These are phyloP conservation scores for Rutstroemia sp. DNA, from an alignment of 2,329 filamentous ascomycete genomes.

Conservation along the genomic window DNA sequence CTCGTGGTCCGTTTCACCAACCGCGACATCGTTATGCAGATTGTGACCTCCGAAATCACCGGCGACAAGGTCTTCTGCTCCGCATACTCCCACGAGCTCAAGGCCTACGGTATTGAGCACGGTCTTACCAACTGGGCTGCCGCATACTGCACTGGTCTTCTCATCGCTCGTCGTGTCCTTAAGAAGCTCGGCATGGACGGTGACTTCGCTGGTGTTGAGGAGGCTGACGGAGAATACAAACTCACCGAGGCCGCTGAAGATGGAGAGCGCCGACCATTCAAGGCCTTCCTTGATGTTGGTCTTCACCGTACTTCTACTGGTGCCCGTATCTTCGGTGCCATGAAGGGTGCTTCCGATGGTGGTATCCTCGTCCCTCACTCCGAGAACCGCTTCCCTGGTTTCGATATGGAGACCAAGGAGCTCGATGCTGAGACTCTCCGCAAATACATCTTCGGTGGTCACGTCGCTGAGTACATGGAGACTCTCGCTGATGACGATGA, in stretches of 20 bases:
- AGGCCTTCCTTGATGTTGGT: constrained; percentile 97
- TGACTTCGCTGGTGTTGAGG: constrained; percentile 91
- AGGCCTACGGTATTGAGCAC: constrained; percentile 94
- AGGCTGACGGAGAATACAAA: constrained; percentile 91
- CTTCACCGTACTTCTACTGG: constrained; percentile 95
- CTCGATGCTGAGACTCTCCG: constrained; percentile 93
- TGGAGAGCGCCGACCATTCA: constrained; percentile 96
- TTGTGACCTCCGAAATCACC: constrained; percentile 90
- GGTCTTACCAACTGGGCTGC: constrained; percentile 99
- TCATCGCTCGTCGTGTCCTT: constrained; percentile 92
- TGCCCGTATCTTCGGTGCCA: constrained; percentile 97
- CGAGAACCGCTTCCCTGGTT: constrained; percentile 99
- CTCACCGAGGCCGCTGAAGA: constrained; percentile 87
- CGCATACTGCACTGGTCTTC: constrained; percentile 92
- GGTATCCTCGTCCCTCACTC: constrained; percentile 96
- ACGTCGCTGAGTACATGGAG: constrained; percentile 99
- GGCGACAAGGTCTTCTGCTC: constrained; percentile 95
- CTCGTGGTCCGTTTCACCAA: constrained; percentile 99
- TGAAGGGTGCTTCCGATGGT: constrained; percentile 99
- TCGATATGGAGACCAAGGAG: constrained; percentile 95
- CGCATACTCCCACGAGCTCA: constrained; percentile 96
- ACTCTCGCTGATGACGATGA: constrained; percentile 98
- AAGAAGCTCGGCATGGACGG: constrained; percentile 95
- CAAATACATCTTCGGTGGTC: constrained; percentile 98
- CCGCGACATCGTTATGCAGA: constrained; percentile 98